phyloP scores from a whole-genome alignment of 805 yeast genomes.

The Zygosaccharomyces lentus region DNA sequence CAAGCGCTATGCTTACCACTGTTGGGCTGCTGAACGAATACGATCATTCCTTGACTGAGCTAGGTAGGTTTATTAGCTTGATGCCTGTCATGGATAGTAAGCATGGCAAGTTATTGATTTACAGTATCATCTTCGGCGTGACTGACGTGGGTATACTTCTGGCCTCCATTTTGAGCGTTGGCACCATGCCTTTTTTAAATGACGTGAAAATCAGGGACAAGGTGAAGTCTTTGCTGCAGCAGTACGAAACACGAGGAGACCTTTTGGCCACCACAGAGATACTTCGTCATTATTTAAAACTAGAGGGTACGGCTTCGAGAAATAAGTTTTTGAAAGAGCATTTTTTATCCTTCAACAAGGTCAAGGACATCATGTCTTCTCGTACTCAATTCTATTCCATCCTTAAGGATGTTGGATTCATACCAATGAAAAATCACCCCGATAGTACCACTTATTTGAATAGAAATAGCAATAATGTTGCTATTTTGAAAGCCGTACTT shows the following conservation, averaged over 20 bases:
- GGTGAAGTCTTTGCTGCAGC: conserved; percentile 43
- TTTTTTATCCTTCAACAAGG: conserved; percentile 54
- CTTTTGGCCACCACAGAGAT: conserved; percentile 62
- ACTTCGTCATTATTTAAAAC: conserved; percentile 46
- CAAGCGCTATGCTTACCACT: conserved; percentile 48
- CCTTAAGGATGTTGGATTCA: conserved; percentile 74
- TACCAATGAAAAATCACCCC: conserved; percentile 49
- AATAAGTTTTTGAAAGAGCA: conserved; percentile 52
- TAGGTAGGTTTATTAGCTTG: conserved; percentile 75
- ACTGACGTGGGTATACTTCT: conserved; percentile 70
- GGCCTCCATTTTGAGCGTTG: conserved; percentile 72
- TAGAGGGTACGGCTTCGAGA: conserved; percentile 26
- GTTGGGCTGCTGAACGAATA: conserved; percentile 63
- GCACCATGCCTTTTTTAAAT: conserved; percentile 61
- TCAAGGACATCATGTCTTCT: conserved; percentile 70
- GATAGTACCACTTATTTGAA: conserved; percentile 39
- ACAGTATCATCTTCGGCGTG: conserved; percentile 80
- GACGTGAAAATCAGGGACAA: conserved; percentile 61
- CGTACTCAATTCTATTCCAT: conserved; percentile 63
- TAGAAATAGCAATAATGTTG: conserved; percentile 46
- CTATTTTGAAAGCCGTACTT: conserved; percentile 59
- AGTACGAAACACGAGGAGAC: conserved; percentile 55
- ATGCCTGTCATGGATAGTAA: conserved; percentile 80
- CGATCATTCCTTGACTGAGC: conserved; percentile 53
- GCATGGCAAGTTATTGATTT: conserved; percentile 75